Conservation (phyloP, 1,284 basidiomycete genomes). For the Exsudoporus floridanus region DNA sequence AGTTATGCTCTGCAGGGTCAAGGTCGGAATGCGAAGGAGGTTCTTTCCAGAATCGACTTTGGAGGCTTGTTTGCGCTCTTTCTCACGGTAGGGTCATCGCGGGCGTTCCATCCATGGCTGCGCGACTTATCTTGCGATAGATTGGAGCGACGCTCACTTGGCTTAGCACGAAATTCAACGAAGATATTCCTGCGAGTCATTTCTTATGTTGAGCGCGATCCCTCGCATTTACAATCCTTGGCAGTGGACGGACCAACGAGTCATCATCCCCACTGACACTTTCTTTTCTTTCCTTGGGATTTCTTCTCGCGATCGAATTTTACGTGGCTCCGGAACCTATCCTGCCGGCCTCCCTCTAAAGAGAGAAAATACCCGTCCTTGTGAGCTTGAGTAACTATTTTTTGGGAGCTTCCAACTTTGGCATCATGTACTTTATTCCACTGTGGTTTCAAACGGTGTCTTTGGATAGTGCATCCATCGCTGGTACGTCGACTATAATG, state of each 20-base stretch:
- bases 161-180: slow-evolving; percentile 20
- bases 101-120: neutral
- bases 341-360: slow-evolving; percentile 9
- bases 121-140: slow-evolving; percentile 1
- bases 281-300: slow-evolving; percentile 9
- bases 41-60: slow-evolving; percentile 18
- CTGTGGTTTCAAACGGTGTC: slow-evolving; percentile 22
- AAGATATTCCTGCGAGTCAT: slow-evolving; percentile 12
- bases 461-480: slow-evolving; percentile 13
- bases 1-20: slow-evolving; percentile 10
- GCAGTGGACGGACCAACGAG: slow-evolving; percentile 11
- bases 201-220: neutral
- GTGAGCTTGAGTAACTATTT: slow-evolving; percentile 18
- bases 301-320: slow-evolving; percentile 13
- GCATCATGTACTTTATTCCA: slow-evolving; percentile 16
- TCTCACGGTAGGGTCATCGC: neutral
- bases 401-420: slow-evolving; percentile 17
- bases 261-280: slow-evolving; percentile 11
- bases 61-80: slow-evolving; percentile 16
- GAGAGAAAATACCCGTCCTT: slow-evolving; percentile 13
- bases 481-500: slow-evolving; percentile 6
- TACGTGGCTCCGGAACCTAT: slow-evolving; percentile 10
- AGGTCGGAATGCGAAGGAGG: slow-evolving; percentile 6
- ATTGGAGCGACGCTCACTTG: slow-evolving; percentile 15
- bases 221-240: neutral